Conservation (phyloP, 768 basidiomycete genomes). For the Jaapia argillacea region DNA sequence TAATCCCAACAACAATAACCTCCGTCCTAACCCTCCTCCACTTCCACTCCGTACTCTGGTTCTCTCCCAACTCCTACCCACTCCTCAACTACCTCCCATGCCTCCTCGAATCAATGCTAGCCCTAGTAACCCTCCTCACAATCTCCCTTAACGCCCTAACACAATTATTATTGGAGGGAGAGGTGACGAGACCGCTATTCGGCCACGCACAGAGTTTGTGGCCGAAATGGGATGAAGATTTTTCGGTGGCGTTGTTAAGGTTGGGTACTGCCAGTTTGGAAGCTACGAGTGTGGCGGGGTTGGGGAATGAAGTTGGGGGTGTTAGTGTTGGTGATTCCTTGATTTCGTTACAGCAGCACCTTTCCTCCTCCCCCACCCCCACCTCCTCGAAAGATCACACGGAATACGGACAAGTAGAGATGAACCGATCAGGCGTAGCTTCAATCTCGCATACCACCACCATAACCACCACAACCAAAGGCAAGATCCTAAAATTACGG, state of each 20-base stretch:
- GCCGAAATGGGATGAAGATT: slow-evolving; percentile 62
- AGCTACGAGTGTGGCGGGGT: slow-evolving; percentile 59
- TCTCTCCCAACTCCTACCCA: slow-evolving; percentile 42
- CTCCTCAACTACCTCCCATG: slow-evolving; percentile 68
- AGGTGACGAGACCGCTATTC: slow-evolving; percentile 48
- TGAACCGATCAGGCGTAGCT: slow-evolving; percentile 33
- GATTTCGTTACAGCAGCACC: neutral
- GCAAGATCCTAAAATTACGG: slow-evolving; percentile 7
- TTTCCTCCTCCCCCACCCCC: slow-evolving; percentile 5
- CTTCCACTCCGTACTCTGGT: slow-evolving; percentile 54
- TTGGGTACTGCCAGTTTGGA: slow-evolving; percentile 70
- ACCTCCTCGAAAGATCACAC: slow-evolving; percentile 11
- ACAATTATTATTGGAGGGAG: slow-evolving; percentile 55
- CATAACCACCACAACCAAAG: slow-evolving; percentile 15
- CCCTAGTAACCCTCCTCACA: slow-evolving; percentile 48
- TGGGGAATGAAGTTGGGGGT: slow-evolving; percentile 64
- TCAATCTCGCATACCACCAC: slow-evolving; percentile 21
- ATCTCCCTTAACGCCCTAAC: slow-evolving; percentile 51
- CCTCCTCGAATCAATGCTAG: slow-evolving; percentile 55
- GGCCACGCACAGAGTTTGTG: slow-evolving; percentile 31
- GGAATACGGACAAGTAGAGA: slow-evolving; percentile 25
- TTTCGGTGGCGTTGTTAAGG: slow-evolving; percentile 58
- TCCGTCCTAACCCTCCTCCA: slow-evolving; percentile 52
- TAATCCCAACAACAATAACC: slow-evolving; percentile 57
- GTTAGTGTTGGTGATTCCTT: slow-evolving; percentile 21